Percentiles rank a stretch among this genome's conserved stretches.
phyloP scores from a whole-genome alignment of 2,329 filamentous ascomycete genomes.

The Penicillium sp. region DNA sequence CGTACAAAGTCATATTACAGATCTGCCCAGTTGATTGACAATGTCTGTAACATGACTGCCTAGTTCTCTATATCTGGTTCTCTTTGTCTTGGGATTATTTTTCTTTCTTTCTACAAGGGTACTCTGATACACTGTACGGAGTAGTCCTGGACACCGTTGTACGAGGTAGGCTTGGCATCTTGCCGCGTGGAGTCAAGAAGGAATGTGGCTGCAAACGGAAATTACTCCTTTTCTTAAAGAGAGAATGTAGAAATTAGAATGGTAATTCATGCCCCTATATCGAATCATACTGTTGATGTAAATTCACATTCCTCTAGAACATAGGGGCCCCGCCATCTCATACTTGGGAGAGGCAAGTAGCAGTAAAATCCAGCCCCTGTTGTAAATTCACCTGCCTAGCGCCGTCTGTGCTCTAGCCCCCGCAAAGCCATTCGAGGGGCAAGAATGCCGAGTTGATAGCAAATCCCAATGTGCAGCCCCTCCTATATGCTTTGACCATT shows the following conservation, averaged over 20 bases:
- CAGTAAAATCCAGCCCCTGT: not conserved
- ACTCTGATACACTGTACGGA: not conserved
- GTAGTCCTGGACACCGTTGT: not conserved
- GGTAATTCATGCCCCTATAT: not conserved
- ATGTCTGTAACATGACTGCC: not conserved
- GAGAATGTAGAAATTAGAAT: not conserved
- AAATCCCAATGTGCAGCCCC: not conserved
- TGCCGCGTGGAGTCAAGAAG: constrained; percentile 14
- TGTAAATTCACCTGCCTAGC: constrained; percentile 2
- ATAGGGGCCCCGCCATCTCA: constrained; percentile 3
- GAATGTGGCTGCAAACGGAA: constrained; percentile 13
- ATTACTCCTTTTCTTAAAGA: not conserved
- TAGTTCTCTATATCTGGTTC: not conserved
- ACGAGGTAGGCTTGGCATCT: constrained; percentile 10
- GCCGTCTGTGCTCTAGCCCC: constrained; percentile 10
- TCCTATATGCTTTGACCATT: not conserved
- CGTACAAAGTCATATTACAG: not conserved
- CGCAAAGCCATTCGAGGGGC: constrained; percentile 2
- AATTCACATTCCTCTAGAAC: constrained; percentile 14
- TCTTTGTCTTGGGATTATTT: not conserved
- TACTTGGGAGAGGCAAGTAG: constrained; percentile 1
- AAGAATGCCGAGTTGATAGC: constrained; percentile 7
- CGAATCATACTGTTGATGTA: not conserved
- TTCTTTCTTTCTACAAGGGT: not conserved
- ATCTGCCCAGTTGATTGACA: not conserved